Base-by-base conservation (phyloP, 2,329 filamentous ascomycete species). In the Sporothrix mexicana region DNA sequence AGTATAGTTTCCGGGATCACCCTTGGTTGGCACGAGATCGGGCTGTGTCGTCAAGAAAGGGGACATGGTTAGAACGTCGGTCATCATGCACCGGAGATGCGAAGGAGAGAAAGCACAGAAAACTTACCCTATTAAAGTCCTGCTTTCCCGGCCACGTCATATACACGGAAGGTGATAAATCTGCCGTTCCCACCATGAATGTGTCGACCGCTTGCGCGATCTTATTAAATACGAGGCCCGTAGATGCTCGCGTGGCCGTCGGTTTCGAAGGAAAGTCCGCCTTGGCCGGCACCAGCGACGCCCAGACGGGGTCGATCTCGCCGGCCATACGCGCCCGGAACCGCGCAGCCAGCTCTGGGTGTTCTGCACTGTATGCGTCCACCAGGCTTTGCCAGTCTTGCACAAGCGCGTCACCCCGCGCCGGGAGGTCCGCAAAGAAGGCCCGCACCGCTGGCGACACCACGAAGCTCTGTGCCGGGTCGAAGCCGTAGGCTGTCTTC, bases 371-470 rank as follows among this genome's bases (percentile, higher is more conserved):
- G 89, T 76, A 87, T 80, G 12, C 78, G 74, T 0, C 79, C 1
- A 86, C 78, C 6, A 87, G 83, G 25, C 78, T 77, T 62, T 83
- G 85, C 87, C 88, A 90, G 9, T 84, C 81, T n/a, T 80, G 75
- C 49, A 86, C 86, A 12, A 84, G 78, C 8, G 80, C 75, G 69
- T 87, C 77, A 3, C 88, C 88, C 9, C 84, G 81, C 0, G 78
- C 74, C 2, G 83, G 81, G 0, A 86, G 78, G 4, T 86, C 85
- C 12, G 79, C 77, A 77, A 89, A 90, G 78, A 89, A 91, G 0
- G 81, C 78, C 6, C 84, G 82, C 0, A 87, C 84, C 0, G 82
- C 78, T n/a, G n/a, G n/a, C n/a, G n/a, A n/a, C n/a, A n/a, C n/a
- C n/a, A n/a, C n/a, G n/a, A n/a, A n/a, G n/a, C n/a, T n/a, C n/a